Base-by-base conservation (phyloP, 2,329 filamentous ascomycete species). In the Tolypocladium tundrense region DNA sequence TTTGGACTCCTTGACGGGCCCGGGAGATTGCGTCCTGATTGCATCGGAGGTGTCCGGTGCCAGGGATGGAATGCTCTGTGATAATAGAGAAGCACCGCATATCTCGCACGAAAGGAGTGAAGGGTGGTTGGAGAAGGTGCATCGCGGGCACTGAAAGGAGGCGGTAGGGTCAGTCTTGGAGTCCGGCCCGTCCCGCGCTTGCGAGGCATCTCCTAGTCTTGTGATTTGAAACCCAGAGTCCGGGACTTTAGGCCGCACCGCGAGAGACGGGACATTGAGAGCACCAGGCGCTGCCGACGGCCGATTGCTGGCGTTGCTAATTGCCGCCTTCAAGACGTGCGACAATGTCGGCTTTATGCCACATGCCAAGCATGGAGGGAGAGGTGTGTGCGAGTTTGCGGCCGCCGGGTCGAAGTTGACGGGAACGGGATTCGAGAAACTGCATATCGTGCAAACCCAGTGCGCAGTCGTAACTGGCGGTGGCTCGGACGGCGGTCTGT, bases 381-480 rank as follows among this genome's bases (percentile, higher is more conserved):
- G 75, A 10, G 87, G 87, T 6, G 89, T 96, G 61, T 91, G 85
- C 24, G 86, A 83, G 60, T 84, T 94, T 10, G 91, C 91, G 2
- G 88, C 86, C 1, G 86, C 81, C 0, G 91, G 89, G 66, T 97
- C 93, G 70, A 97, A 97, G 70, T 96, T 97, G 42, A 90, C 89
- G 0, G 94, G 92, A 1, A 97, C 86, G 0, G 90, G 88, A 67
- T 97, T 97, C 11, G 92, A 93, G 69, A 96, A 95, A 64, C 89
- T 93, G 78, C 93, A 97, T 67, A 97, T 97, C 1, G 90, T 88
- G 75, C 93, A 97, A 24, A 97, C 87, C 93, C 93, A 97, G 4
- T 91, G 97, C 7, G 90, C 90, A 60, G 79, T 82, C 63, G 79
- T 81, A 16, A 77, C 70, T 16, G 80, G 73, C 1, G 77, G 65